Base-by-base conservation (phyloP, 306 rosid species). In the Sechiopsis laciniata region DNA sequence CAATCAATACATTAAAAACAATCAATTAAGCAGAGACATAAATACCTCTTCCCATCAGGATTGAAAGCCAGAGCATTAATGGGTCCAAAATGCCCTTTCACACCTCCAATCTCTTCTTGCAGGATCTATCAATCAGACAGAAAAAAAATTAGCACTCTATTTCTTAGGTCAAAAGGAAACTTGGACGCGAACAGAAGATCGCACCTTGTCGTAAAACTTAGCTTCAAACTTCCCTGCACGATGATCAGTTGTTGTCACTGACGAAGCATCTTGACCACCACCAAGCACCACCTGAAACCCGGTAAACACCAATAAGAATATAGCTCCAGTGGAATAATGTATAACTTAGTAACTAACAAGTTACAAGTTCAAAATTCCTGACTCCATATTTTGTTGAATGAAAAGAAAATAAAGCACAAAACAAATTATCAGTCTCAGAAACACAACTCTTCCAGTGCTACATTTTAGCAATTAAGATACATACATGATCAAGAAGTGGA, bases 21-120 rank as follows among this genome's bases (percentile, higher is more conserved):
- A 50, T 10, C 52, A 48, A 42, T 42, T 5, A 40, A 6, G 46
- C 48, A 42, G 12, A 7, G 12, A 7, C 7, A 50, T 3, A 66
- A 45, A 48, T 84, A 94, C 98, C 98, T 94, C 83, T 77, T 90
- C 20, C 98, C 98, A 76, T 94, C 96, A 32, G 97, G 97, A 62
- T 94, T 94, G 83, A 94, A 90, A 67, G 99, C 96, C 83, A 94
- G 67, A 58, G 97, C 95, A 81, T 94, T 94, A 68, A 94, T 94
- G 6, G 97, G 99, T 83, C 99, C 99, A 78, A 91, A 94, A 80
- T 94, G 99, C 55, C 99, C 99, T 78, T 94, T 94, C 32, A 94
- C 97, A 56, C 97, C 98, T 53, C 98, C 97, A 81, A 94, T 89
- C 83, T 94, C 98, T 85, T 89, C 98, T 87, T 88, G 95, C 77